Evolutionary conservation across 352 stramenopile species (phyloP), one percentile per base, ranked within the genome.

Genomic region (Phytophthora vignae): DNA sequence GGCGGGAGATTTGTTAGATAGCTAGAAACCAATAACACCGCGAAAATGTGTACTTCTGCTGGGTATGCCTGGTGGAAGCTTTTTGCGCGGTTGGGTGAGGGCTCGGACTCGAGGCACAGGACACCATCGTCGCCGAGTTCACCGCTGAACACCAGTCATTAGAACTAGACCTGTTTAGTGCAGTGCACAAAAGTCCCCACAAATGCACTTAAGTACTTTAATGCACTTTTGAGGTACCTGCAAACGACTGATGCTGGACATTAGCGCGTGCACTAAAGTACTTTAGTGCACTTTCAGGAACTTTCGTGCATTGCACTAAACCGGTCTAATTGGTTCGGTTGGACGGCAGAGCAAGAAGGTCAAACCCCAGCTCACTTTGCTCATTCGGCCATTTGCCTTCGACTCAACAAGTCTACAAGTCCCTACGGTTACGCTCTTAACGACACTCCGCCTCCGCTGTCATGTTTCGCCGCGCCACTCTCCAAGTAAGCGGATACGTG

Each of bases 401-500:
- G 36, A 44, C 36, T 44, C 36, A 17, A 44, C 36, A 44, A 44
- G 36, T 44, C 36, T 5, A 44, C 14, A 44, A 17, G 36, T 44
- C 15, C 36, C 36, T 44, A 44, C 9, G 2, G 36, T 44, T 44
- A 44, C 27, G 6, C 27, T 31, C 27, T 31, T 31, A 31, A 31
- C 27, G 27, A 44, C 9, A 44, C n/a, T 53, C 46, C 17, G 6
- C 6, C 15, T 53, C 40, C 11, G 12, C 12, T 8, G 21, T 7
- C 50, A 67, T 67, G 49, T 36, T 60, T 52, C 60, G 33, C 6
- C 60, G 49, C 6, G 33, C 60, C 11, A 54, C 36, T 4, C 60
- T 60, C 10, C 64, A 33, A 55, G 55, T 66, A 7, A 12, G 52
- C 2, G 64, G 56, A n/a, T 60, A 57, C 56, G 21, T 57, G 0